These are phyloP conservation scores for Cryomyces minteri DNA, from an alignment of 495 filamentous ascomycete species.

Conservation along the genomic window DNA sequence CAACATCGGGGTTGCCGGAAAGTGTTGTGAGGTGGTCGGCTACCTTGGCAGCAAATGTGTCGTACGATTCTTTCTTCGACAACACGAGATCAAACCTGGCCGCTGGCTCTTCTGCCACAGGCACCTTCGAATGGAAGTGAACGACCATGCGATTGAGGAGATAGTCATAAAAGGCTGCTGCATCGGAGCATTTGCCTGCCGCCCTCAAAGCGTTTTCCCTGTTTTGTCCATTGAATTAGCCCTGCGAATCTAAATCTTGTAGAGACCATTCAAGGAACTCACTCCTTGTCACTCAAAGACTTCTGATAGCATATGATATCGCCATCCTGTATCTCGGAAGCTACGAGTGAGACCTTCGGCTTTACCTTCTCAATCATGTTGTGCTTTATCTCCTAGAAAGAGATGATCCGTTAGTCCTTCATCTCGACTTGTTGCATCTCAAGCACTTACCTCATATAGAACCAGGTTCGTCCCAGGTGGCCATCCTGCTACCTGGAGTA, in stretches of 20 bases:
- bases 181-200: slow-evolving; percentile 36
- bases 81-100: slow-evolving; percentile 55
- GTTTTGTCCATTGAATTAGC: not conserved
- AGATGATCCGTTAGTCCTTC: slow-evolving; percentile 6
- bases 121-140: slow-evolving; percentile 39
- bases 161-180: slow-evolving; percentile 79
- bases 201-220: not conserved
- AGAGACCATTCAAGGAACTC: slow-evolving; percentile 5
- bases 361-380: slow-evolving; percentile 94
- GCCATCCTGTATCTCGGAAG: slow-evolving; percentile 89
- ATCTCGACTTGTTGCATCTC: not conserved
- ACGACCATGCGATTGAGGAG: slow-evolving; percentile 67
- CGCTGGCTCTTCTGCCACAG: slow-evolving; percentile 19
- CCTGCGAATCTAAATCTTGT: not conserved
- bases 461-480: slow-evolving; percentile 32
- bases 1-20: not conserved
- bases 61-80: slow-evolving; percentile 78
- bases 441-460: slow-evolving; percentile 49
- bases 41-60: slow-evolving; percentile 73
- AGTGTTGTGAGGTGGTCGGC: slow-evolving; percentile 40
- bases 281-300: slow-evolving; percentile 41
- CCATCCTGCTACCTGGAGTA: slow-evolving; percentile 79
- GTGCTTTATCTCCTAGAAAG: slow-evolving; percentile 73
- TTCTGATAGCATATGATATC: slow-evolving; percentile 93
- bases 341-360: slow-evolving; percentile 66